Base-by-base conservation (phyloP, 2,329 filamentous ascomycete genomes). In the Sclerotinia glacialis region DNA sequence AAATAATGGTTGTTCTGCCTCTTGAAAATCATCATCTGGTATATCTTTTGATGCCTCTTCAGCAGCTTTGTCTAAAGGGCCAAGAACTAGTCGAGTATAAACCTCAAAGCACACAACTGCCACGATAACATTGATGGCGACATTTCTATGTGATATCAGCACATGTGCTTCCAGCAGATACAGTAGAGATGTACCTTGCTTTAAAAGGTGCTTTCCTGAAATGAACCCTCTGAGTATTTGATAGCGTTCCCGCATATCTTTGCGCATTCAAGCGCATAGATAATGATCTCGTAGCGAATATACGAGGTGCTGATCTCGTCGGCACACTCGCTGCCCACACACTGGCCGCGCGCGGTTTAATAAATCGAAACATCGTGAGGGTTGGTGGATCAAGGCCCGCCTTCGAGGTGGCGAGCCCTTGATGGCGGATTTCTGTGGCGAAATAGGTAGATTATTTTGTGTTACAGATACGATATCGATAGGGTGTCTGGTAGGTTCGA, bases 1-100 rank as follows among this genome's bases (percentile, higher is more conserved):
- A 68, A 89, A 89, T 1, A 81, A 76, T 23, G 82, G 79, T 18
- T 79, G 78, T 4, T 81, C 78, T 2, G 80, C 79, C 1, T 82
- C 78, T 28, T 80, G 78, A 1, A 79, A 78, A 60, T 81, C 71
- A 18, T 78, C 75, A 5, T 79, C 78, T 68, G 80, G 79, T 70
- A 81, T 76, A 23, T 79, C 77, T 42, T 83, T 79, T 18, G 79
- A 72, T 74, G 77, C 79, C 62, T 74, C 71, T 12, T 58, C 23
- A n/a, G 59, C 67, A 16, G 69, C 68, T 40, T 78, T 77, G 53
- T 78, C 75, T 2, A 85, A 68, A 1, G 82, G 80, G 64, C 79
- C 79, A 28, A 85, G 74, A 21, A 86, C 79, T n/a, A 81, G 72
- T 12, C 74, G 77, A 34, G 75, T 75, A 72, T 83, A 85, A 44